Conservation (phyloP, 306 rosid genomes). For the Vigna trinervia region DNA sequence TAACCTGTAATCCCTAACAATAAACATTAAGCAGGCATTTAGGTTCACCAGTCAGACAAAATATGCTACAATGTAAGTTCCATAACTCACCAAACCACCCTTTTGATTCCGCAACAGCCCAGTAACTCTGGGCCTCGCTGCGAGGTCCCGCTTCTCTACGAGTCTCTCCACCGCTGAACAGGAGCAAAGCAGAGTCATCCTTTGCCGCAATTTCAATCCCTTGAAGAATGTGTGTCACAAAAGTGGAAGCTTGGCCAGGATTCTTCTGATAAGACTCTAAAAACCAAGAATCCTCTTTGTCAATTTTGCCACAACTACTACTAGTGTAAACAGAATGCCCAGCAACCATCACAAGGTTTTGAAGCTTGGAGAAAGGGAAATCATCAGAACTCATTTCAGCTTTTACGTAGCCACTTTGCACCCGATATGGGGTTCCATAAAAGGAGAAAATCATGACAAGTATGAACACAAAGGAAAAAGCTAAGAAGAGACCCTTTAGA, state of each 20-base stretch:
- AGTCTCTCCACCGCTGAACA: constrained; percentile 98
- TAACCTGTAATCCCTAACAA: neutral
- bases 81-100: constrained; percentile 85
- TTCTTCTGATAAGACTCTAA: constrained; percentile 92
- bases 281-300: constrained; percentile 90
- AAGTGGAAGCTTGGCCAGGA: constrained; percentile 91
- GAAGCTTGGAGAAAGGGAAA: constrained; percentile 71
- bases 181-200: constrained; percentile 71
- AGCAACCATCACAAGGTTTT: constrained; percentile 90
- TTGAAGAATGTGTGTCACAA: constrained; percentile 69
- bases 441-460: constrained; percentile 60
- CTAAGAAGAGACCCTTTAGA: constrained; percentile 50
- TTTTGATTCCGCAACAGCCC: constrained; percentile 86
- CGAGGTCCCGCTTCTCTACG: constrained; percentile 89
- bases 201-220: constrained; percentile 65
- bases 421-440: constrained; percentile 52
- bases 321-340: constrained; percentile 93
- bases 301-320: constrained; percentile 78
- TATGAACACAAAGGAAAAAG: constrained; percentile 59
- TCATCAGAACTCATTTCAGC: constrained; percentile 42
- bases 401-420: constrained; percentile 40
- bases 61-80: neutral
- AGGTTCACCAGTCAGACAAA: constrained; percentile 15
- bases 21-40: neutral
- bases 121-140: constrained; percentile 97